A percentile compares a stretch with the other conserved stretches of the same genome.
Conservation (phyloP, 208 protist genomes). For the Herpetomonas tarakana region DNA sequence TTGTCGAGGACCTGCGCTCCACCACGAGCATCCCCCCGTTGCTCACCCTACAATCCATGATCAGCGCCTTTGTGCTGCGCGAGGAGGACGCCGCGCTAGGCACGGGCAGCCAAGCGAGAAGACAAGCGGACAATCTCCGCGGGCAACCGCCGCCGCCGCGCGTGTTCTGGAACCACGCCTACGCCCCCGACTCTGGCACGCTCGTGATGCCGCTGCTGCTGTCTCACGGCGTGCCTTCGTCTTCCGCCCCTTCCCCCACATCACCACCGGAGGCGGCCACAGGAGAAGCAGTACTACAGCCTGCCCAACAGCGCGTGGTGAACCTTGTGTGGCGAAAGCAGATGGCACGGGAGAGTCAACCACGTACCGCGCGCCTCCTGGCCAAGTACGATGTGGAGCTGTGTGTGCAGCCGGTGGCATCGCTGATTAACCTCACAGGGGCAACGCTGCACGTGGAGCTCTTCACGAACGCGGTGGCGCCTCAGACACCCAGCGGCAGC, state of each 20-base stretch:
- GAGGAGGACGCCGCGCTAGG: neutral
- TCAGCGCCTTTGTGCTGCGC: constrained; percentile 7
- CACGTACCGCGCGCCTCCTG: constrained; percentile 17
- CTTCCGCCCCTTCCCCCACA: neutral
- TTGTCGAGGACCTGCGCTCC: constrained; percentile 6
- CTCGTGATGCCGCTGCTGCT: constrained; percentile 25
- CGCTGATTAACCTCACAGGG: constrained; percentile 32
- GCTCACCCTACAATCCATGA: constrained; percentile 8
- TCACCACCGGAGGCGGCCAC: neutral
- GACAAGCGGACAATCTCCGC: neutral
- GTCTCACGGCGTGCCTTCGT: neutral
- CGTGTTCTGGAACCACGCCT: constrained; percentile 7
- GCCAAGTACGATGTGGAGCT: constrained; percentile 32
- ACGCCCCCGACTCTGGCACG: constrained; percentile 15
- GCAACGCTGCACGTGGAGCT: constrained; percentile 12
- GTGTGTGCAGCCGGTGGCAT: constrained; percentile 19
- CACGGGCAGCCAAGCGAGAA: neutral
- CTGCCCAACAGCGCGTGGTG: constrained; percentile 7
- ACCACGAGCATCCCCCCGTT: neutral
- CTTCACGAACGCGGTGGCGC: neutral
- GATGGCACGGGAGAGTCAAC: constrained; percentile 18
- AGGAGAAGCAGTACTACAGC: too few species aligned
- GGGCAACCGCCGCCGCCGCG: too few species aligned
- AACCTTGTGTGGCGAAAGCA: constrained; percentile 16
- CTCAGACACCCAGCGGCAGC: neutral